Percentiles rank a stretch among this genome's conserved stretches.
Evolutionary conservation across 2,329 filamentous ascomycete genomes (phyloP).

Genomic region (Botrytis elliptica): DNA sequence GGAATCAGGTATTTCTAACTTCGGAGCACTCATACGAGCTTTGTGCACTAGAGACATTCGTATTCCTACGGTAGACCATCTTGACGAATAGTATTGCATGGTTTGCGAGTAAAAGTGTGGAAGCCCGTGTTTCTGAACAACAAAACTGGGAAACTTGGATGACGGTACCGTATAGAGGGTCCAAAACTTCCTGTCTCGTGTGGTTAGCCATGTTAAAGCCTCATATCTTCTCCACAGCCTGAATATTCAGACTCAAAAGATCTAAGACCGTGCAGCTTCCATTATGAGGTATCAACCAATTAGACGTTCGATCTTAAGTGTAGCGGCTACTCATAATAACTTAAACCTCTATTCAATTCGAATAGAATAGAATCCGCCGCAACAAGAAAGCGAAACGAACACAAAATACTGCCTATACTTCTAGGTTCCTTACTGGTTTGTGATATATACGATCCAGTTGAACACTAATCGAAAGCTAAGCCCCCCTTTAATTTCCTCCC

Average conservation of each 20-base stretch:
- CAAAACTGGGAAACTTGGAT: background rate
- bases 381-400: background rate
- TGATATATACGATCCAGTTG: background rate
- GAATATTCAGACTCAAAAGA: background rate
- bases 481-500: conserved; percentile 4
- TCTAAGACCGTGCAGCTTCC: background rate
- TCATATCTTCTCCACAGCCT: background rate
- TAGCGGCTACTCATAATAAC: background rate
- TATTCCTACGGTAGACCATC: background rate
- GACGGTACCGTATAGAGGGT: background rate
- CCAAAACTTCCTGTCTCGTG: background rate
- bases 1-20: background rate
- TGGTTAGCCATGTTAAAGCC: background rate
- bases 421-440: background rate
- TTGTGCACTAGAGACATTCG: background rate
- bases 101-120: background rate
- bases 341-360: background rate
- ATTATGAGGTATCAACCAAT: background rate
- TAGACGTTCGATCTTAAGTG: background rate
- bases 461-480: background rate
- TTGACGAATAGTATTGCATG: background rate
- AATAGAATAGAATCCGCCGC: background rate
- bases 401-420: background rate
- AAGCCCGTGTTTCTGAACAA: background rate
- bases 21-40: background rate